Evolutionary conservation across 108 stramenopile genomes (phyloP).

Genomic region (Cyclostephanos tholiformis): DNA sequence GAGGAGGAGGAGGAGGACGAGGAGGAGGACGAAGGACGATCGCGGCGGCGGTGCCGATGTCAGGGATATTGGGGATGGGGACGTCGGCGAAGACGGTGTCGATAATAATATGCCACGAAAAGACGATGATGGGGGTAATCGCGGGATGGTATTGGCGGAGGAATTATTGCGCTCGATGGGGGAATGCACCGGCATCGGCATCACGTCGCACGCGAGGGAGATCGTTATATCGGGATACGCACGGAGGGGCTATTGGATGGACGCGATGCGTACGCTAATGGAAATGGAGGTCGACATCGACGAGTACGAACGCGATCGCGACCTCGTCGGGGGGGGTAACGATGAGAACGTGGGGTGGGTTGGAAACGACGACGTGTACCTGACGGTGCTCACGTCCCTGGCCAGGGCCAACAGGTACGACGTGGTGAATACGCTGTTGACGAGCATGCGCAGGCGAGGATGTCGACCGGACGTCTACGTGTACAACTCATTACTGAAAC

Average conservation of each 20-base stretch:
- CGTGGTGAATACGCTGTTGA: constrained; percentile 53
- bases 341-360: no score
- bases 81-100: no score
- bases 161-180: no score
- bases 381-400: constrained; percentile 61
- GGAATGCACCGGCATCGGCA: no score
- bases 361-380: no score
- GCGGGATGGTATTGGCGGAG: no score
- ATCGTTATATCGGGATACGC: constrained; percentile 57
- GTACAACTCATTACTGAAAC: constrained; percentile 70
- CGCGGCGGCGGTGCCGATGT: neutral
- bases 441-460: constrained; percentile 54
- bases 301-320: neutral
- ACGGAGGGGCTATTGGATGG: constrained; percentile 55
- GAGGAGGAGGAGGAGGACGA: no score
- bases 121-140: no score
- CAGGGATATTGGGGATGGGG: neutral
- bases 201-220: constrained; percentile 52
- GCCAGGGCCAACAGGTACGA: constrained; percentile 56
- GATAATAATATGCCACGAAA: no score
- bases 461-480: constrained; percentile 63
- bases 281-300: constrained; percentile 51
- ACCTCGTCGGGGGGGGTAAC: neutral
- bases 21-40: no score
- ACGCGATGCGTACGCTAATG: constrained; percentile 59